These are phyloP conservation scores for Syzygium grande DNA, from an alignment of 345 rosid species.

Conservation along the genomic window DNA sequence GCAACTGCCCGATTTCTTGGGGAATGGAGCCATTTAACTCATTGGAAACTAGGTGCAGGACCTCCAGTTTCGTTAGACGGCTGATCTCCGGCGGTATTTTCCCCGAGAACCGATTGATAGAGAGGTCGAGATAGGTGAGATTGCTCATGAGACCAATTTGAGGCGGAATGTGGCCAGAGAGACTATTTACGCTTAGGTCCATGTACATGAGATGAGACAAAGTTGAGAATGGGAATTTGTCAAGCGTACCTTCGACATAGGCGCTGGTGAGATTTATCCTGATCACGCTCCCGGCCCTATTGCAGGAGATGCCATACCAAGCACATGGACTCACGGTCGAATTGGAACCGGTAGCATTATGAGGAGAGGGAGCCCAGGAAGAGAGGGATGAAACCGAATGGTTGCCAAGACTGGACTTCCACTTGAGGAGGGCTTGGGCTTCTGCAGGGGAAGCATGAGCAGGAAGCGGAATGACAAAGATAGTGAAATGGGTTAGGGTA, in stretches of 20 bases:
- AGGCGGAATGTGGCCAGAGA: slow-evolving; percentile 18
- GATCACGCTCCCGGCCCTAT: not conserved
- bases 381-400: slow-evolving; percentile 1
- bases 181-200: slow-evolving; percentile 9
- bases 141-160: slow-evolving; percentile 5
- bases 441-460: not conserved
- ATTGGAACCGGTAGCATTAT: not conserved
- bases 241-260: slow-evolving; percentile 9
- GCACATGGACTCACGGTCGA: not conserved
- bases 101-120: not conserved
- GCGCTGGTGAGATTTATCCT: slow-evolving; percentile 7
- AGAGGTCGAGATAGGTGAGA: slow-evolving; percentile 8
- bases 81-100: slow-evolving; percentile 7
- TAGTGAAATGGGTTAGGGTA: not conserved
- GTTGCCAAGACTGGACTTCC: slow-evolving; percentile 9
- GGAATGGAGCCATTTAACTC: not conserved
- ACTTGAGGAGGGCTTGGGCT: slow-evolving; percentile 13
- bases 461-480: not conserved
- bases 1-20: slow-evolving; percentile 6
- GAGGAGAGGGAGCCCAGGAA: slow-evolving; percentile 3
- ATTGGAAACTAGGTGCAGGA: not conserved
- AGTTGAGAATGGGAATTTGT: slow-evolving; percentile 13
- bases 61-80: not conserved
- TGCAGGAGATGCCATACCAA: slow-evolving; percentile 20
- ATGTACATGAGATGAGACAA: slow-evolving; percentile 12